A percentile compares a stretch with the other conserved stretches of the same genome.
Evolutionary conservation across 345 rosid species (phyloP).

Genomic region (Citrus trifoliata): DNA sequence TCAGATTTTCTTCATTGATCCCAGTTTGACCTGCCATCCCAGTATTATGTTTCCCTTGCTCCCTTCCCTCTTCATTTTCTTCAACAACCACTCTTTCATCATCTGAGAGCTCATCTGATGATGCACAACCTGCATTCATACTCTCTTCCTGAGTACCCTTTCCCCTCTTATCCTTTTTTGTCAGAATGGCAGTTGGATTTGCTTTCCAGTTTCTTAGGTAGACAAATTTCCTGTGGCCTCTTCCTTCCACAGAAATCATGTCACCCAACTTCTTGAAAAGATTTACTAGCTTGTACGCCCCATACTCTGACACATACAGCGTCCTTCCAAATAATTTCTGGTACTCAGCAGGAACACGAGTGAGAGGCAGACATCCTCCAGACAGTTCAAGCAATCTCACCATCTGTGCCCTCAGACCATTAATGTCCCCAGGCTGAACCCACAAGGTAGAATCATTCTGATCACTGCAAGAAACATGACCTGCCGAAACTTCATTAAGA

Average conservation of each 20-base stretch:
- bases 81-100: slow-evolving; percentile 50
- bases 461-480: slow-evolving; percentile 39
- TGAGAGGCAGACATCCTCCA: slow-evolving; percentile 78
- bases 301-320: slow-evolving; percentile 76
- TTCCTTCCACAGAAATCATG: slow-evolving; percentile 64
- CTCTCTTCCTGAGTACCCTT: slow-evolving; percentile 41
- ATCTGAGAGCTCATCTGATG: slow-evolving; percentile 73
- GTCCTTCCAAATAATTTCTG: slow-evolving; percentile 76
- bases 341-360: slow-evolving; percentile 71
- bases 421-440: slow-evolving; percentile 91
- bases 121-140: slow-evolving; percentile 37
- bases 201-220: slow-evolving; percentile 64
- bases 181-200: slow-evolving; percentile 35
- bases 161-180: slow-evolving; percentile 59
- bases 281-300: slow-evolving; percentile 69
- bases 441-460: slow-evolving; percentile 63
- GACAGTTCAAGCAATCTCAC: slow-evolving; percentile 80
- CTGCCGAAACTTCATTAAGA: slow-evolving; percentile 41
- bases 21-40: slow-evolving; percentile 25
- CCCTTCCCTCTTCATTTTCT: slow-evolving; percentile 35
- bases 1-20: slow-evolving; percentile 31
- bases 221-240: slow-evolving; percentile 66
- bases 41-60: slow-evolving; percentile 23
- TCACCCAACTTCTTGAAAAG: slow-evolving; percentile 86
- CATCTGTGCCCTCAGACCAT: slow-evolving; percentile 72